Base-by-base conservation (phyloP, 805 yeast species). In the Torulaspora franciscae region DNA sequence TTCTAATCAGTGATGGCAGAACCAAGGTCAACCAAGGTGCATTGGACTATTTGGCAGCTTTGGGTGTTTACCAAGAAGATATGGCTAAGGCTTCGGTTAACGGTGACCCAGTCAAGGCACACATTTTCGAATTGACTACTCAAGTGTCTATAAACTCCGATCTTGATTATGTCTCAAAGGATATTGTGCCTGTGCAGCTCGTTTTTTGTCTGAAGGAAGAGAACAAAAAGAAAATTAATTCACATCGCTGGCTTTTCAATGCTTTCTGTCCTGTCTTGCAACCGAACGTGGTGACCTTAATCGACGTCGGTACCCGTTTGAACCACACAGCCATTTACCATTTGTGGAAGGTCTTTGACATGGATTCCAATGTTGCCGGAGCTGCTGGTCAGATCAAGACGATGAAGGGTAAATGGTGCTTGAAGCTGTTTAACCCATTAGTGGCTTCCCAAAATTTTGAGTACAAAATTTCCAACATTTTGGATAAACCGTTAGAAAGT, bases 221-320 rank as follows among this genome's bases (percentile, higher is more conserved):
- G 59, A 95, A 93, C 58, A 83, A 85, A 47, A 91, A 91, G 67
- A 93, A 93, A 62, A 89, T 93, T 65, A 93, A 93, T 66, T 91
- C 98, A 1, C 99, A 93, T 65, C 80, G 98, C 65, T 93, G 99
- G 99, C 71, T 95, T 44, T 89, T 93, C 67, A 90, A 93, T 60
- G 97, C 95, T 1, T 79, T 93, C 50, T 89, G 97, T 65, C 97
- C 97, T 1, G 76, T 83, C 14, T 70, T 95, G 52, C 86, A 90
- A 56, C 99, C 99, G 10, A 90, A 88, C 55, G 95, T 91, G 11
- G 81, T 91, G 44, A 79, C 88, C 6, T 68, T 93, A 48, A 74
- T 93, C 40, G 99, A 93, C 72, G 99, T 93, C n/a, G 99, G 99
- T 50, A 93, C 99, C 0, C 80, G 83, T 57, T 95, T 98, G n/a